A percentile compares a stretch with the other conserved stretches of the same genome.
These are phyloP conservation scores for Talaromyces islandicus DNA, from an alignment of 2,329 filamentous ascomycete species.

Conservation along the genomic window DNA sequence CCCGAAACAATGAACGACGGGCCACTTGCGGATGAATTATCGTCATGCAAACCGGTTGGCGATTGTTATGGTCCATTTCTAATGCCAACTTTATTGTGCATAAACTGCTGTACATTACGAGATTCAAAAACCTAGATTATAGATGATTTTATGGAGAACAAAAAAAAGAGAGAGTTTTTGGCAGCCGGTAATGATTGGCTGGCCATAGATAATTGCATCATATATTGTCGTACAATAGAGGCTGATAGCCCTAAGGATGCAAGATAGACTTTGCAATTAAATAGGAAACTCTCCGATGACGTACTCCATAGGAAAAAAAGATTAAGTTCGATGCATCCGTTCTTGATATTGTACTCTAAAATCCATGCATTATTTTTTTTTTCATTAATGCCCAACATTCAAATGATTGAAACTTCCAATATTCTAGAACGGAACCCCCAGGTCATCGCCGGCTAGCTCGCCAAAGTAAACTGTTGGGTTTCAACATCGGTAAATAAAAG, in stretches of 20 bases:
- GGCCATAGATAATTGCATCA: neutral
- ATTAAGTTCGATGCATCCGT: neutral
- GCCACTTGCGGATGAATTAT: neutral
- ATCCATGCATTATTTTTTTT: neutral
- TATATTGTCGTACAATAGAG: neutral
- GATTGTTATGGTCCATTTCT: neutral
- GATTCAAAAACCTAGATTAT: neutral
- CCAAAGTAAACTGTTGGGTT: neutral
- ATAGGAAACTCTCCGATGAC: neutral
- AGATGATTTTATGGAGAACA: neutral
- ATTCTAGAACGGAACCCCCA: neutral
- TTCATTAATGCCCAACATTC: no score
- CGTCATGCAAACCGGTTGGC: neutral
- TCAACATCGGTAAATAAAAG: neutral
- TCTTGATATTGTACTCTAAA: neutral
- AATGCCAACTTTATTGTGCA: neutral
- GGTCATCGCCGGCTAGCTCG: neutral
- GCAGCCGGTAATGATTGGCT: neutral
- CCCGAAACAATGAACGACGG: constrained; percentile 14
- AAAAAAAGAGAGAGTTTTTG: neutral
- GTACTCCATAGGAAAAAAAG: neutral
- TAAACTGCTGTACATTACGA: neutral
- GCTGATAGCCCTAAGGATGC: neutral
- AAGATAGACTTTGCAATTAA: neutral
- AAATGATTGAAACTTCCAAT: no score